Base-by-base conservation (phyloP, 306 rosid species). In the Aeschynomene evenia region DNA sequence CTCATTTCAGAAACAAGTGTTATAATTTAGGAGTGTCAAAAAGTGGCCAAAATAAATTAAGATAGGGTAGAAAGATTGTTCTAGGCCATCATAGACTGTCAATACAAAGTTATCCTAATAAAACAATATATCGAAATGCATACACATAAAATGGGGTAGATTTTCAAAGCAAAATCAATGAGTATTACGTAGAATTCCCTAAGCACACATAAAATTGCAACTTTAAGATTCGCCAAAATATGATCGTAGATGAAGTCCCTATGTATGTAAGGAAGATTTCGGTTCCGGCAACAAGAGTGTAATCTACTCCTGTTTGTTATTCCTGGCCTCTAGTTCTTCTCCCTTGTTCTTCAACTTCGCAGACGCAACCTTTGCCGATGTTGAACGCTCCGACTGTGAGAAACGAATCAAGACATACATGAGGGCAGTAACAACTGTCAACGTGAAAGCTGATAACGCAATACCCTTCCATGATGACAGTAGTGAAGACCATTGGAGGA, bases 381-480 rank as follows among this genome's bases (percentile, higher is more conserved):
- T 83, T 5, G 99, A 90, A 49, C 77, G 96, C 79, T 94, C 99
- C 0, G 99, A 66, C 83, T 91, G 96, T 15, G 99, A 87, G 88
- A 87, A 94, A 42, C 77, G 83, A 73, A 91, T 87, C 86, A 94
- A 79, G 69, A 91, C 16, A 5, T 91, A 96, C 99, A 94, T 94
- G 28, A 94, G 89, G 19, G 68, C 68, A 9, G 97, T 94, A 24
- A 94, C 85, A 28, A 91, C 18, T 23, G 76, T 78, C 77, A 94
- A 74, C 74, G 81, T 73, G 4, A 72, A n/a, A 16, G 83, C 81
- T 19, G 89, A 82, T 65, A 94, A 75, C 53, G 85, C 87, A 68
- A 88, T 71, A 19, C 99, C 99, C 89, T 94, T 91, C 90, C 97
- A 83, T 0, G 99, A 85, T 23, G 91, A 87, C 18, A 94, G 78